Evolutionary conservation across 768 basidiomycete genomes (phyloP).

Genomic region (Ramaria rubella): DNA sequence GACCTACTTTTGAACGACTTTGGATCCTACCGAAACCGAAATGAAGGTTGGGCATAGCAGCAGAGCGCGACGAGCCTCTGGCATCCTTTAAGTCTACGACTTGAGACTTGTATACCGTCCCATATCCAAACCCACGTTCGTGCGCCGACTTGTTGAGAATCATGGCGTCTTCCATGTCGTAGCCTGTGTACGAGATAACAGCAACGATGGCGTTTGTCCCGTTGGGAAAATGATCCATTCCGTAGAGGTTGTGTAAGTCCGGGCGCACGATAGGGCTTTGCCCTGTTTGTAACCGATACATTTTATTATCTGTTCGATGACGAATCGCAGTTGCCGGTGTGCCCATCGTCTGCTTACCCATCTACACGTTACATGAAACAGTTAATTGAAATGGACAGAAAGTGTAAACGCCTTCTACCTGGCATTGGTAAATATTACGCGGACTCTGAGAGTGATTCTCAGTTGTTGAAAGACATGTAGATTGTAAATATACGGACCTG

Average conservation of each 20-base stretch:
- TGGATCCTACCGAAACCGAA: slow-evolving; percentile 65
- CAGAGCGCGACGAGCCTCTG: slow-evolving; percentile 54
- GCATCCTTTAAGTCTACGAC: slow-evolving; percentile 84
- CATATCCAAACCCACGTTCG: slow-evolving; percentile 95
- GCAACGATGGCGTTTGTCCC: slow-evolving; percentile 98
- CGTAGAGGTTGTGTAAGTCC: slow-evolving; percentile 84
- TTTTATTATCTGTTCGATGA: slow-evolving; percentile 96
- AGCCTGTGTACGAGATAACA: slow-evolving; percentile 99
- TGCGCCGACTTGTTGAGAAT: slow-evolving; percentile 98
- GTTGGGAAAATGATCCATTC: slow-evolving; percentile 97
- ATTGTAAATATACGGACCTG: slow-evolving; percentile 51
- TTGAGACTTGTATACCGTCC: slow-evolving; percentile 92
- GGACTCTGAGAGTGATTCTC: slow-evolving; percentile 50
- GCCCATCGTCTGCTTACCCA: slow-evolving; percentile 99
- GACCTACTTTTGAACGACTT: slow-evolving; percentile 11
- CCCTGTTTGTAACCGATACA: slow-evolving; percentile 91
- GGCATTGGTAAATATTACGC: slow-evolving; percentile 90
- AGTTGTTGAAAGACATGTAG: slow-evolving; percentile 9
- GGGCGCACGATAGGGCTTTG: slow-evolving; percentile 96
- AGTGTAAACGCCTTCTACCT: slow-evolving; percentile 38
- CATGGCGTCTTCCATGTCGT: slow-evolving; percentile 99
- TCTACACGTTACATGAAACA: slow-evolving; percentile 39
- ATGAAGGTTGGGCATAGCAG: slow-evolving; percentile 64
- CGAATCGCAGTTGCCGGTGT: slow-evolving; percentile 89
- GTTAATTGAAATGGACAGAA: background rate